Conservation (phyloP, 768 basidiomycete species). For the Phylloporus arenicola region DNA sequence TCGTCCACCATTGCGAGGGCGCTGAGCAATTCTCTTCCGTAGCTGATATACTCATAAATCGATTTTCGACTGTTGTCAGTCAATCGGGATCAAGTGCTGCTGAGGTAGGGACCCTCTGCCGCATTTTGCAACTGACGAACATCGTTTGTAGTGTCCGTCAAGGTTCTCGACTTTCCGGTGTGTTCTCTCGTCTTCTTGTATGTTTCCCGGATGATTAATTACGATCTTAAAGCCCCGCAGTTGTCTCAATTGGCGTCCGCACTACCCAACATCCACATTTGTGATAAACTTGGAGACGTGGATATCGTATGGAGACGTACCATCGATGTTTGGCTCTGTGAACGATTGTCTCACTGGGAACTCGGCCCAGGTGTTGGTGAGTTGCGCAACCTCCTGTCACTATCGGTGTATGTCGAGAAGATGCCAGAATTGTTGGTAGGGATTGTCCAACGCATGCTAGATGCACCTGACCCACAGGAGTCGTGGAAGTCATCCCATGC, state of each 20-base stretch:
- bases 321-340: slow-evolving; percentile 46
- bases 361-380: slow-evolving; percentile 40
- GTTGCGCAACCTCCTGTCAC: slow-evolving; percentile 48
- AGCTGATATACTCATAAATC: slow-evolving; percentile 47
- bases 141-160: slow-evolving; percentile 60
- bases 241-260: slow-evolving; percentile 32
- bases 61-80: slow-evolving; percentile 25
- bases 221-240: slow-evolving; percentile 30
- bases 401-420: slow-evolving; percentile 48
- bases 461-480: slow-evolving; percentile 23
- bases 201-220: background rate
- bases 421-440: slow-evolving; percentile 38
- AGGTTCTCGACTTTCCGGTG: slow-evolving; percentile 64
- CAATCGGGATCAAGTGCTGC: slow-evolving; percentile 2
- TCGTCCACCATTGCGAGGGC: slow-evolving; percentile 77
- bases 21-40: slow-evolving; percentile 58
- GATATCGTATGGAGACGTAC: slow-evolving; percentile 57
- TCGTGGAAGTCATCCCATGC: slow-evolving; percentile 31
- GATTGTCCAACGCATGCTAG: slow-evolving; percentile 42
- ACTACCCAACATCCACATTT: slow-evolving; percentile 25
- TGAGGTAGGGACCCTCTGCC: slow-evolving; percentile 38
- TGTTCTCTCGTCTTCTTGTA: slow-evolving; percentile 18
- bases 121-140: slow-evolving; percentile 52
- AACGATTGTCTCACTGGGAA: slow-evolving; percentile 39
- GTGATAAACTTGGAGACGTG: slow-evolving; percentile 47